Conservation (phyloP, 768 basidiomycete species). For the Collybiopsis luxurians region DNA sequence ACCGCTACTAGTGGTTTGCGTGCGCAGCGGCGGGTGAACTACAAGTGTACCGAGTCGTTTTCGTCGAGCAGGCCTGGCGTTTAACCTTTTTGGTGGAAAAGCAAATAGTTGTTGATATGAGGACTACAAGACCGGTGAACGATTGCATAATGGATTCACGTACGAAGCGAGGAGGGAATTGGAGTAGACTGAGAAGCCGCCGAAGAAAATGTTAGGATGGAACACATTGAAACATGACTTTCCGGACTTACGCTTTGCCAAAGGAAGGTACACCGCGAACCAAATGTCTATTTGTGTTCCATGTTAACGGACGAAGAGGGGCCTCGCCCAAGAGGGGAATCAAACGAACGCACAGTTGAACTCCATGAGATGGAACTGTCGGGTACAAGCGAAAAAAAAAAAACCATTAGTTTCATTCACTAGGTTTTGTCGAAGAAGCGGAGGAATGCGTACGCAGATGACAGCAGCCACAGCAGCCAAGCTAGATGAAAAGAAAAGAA, state of each 20-base stretch:
- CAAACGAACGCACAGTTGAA: slow-evolving; percentile 15
- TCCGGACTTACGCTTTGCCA: slow-evolving; percentile 22
- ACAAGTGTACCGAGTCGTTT: neutral
- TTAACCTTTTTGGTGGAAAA: neutral
- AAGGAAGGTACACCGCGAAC: slow-evolving; percentile 22
- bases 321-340: too few species aligned
- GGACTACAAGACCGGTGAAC: too few species aligned
- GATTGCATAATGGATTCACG: neutral
- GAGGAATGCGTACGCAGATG: slow-evolving; percentile 18
- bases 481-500: slow-evolving; percentile 6
- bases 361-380: slow-evolving; percentile 22
- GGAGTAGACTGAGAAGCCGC: neutral
- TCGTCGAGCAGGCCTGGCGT: neutral
- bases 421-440: too few species aligned
- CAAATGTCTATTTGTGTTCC: slow-evolving; percentile 19
- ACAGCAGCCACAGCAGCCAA: slow-evolving; percentile 20
- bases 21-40: neutral
- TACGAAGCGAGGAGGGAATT: slow-evolving; percentile 2
- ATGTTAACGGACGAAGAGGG: neutral
- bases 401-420: too few species aligned
- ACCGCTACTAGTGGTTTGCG: neutral
- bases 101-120: too few species aligned
- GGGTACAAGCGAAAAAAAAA: neutral
- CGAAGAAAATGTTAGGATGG: neutral
- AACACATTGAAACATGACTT: neutral